Evolutionary conservation across 164 flowering plant genomes (phyloP).

Genomic region (Platanus orientalis): DNA sequence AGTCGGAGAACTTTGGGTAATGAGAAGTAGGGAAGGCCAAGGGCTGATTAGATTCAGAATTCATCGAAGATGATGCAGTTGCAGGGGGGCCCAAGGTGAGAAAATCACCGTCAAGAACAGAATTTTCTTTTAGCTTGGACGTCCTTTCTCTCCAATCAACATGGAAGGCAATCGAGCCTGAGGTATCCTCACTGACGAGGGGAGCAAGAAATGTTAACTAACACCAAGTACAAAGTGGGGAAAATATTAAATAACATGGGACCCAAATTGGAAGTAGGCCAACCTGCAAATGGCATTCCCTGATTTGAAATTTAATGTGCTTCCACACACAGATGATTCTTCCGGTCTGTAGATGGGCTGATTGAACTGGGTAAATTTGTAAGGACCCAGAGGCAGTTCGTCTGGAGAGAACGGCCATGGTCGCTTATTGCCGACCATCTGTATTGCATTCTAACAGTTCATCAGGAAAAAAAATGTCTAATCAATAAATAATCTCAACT

Average conservation of each 20-base stretch:
- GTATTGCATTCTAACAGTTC: slow-evolving; percentile 29
- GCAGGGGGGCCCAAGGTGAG: slow-evolving; percentile 25
- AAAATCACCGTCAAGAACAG: slow-evolving; percentile 13
- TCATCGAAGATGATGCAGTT: slow-evolving; percentile 1
- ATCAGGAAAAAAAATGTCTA: slow-evolving; percentile 15
- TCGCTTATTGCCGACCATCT: slow-evolving; percentile 68
- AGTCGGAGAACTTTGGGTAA: slow-evolving; percentile 1
- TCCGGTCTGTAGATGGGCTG: slow-evolving; percentile 25
- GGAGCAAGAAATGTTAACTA: slow-evolving; percentile 5
- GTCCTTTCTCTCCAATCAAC: background rate
- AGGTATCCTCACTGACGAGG: slow-evolving; percentile 30
- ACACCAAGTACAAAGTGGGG: background rate
- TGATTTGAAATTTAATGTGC: slow-evolving; percentile 19
- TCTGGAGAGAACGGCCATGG: slow-evolving; percentile 53
- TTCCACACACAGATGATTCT: slow-evolving; percentile 29
- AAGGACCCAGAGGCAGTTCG: slow-evolving; percentile 26
- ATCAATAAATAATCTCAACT: background rate
- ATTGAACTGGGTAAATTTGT: slow-evolving; percentile 25
- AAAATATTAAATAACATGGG: background rate
- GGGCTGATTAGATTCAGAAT: slow-evolving; percentile 5
- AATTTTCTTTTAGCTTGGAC: slow-evolving; percentile 11
- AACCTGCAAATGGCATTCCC: slow-evolving; percentile 29
- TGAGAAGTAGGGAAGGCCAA: background rate
- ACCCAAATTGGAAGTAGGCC: background rate
- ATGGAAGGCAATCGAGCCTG: background rate